Evolutionary conservation across 2,329 filamentous ascomycete species (phyloP), one percentile per base, ranked within the genome.

Genomic region (Colletotrichum abscissum): DNA sequence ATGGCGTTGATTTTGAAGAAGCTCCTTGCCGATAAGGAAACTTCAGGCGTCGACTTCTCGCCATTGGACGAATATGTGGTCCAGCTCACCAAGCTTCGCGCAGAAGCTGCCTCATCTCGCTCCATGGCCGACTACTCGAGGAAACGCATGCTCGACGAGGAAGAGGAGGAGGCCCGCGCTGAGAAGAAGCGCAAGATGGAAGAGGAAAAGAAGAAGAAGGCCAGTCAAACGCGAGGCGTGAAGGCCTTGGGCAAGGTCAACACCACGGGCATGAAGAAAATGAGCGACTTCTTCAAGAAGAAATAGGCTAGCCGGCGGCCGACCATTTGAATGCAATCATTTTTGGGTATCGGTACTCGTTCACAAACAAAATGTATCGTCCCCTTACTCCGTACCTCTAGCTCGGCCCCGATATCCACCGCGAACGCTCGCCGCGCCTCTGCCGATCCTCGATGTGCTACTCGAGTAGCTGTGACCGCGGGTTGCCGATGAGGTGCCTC

Each of bases 241-340:
- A 92, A 92, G 80, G 89, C 95, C 60, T 81, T 99, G 79, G 93
- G 93, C 81, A 99, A 98, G 85, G 96, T 95, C 60, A 94, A 98
- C 83, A 95, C 93, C 0, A 90, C 85, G 26, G 97, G 97, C 1
- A 99, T 99, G 97, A 97, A 94, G 88, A 99, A 98, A 86, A 90
- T 99, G 89, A 98, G 94, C 80, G 90, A 92, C 74, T 99, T 99
- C 84, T 99, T 99, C 82, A 91, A 91, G 73, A 97, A 96, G 84
- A 90, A 89, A 75, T 80, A 74, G 77, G 26, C 55, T 57, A 74
- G 62, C 54, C 52, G 52, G 63, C 46, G 63, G 69, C 49, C 28
- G 69, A 67, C 62, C 38, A 38, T 9, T 33, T 35, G 63, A 65
- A 55, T 72, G 67, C 63, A 55, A 70, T 63, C 63, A 56, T 71